Percentiles rank a stretch among this genome's conserved stretches.
These are phyloP conservation scores for Allodekkera sacchari DNA, from an alignment of 805 yeast genomes.

Conservation along the genomic window DNA sequence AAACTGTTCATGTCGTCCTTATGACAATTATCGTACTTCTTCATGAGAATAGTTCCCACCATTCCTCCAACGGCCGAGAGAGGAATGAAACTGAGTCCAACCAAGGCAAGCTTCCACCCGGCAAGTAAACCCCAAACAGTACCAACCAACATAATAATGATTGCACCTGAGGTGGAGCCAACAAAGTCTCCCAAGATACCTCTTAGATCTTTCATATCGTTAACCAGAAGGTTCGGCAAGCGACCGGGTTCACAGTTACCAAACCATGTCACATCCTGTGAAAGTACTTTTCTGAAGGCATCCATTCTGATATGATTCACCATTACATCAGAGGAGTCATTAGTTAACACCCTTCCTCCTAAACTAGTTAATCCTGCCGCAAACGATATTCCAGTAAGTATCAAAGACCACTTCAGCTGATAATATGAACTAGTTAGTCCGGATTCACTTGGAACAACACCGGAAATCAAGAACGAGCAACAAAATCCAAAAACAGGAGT, in stretches of 20 bases:
- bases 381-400: conserved; percentile 54
- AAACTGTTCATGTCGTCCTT: conserved; percentile 45
- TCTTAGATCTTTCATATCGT: conserved; percentile 76
- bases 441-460: conserved; percentile 41
- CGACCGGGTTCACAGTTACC: conserved; percentile 37
- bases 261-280: conserved; percentile 50
- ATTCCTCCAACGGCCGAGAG: conserved; percentile 41
- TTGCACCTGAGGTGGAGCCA: conserved; percentile 42
- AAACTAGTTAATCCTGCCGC: conserved; percentile 54
- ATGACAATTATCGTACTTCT: conserved; percentile 49
- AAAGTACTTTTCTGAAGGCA: conserved; percentile 40
- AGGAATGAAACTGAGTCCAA: conserved; percentile 73
- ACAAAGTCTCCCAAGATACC: conserved; percentile 55
- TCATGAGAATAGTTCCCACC: conserved; percentile 15
- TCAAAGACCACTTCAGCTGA: conserved; percentile 56
- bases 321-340: conserved; percentile 63
- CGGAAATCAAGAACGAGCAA: conserved; percentile 60
- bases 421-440: conserved; percentile 19
- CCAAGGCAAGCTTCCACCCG: conserved; percentile 86
- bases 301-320: conserved; percentile 41
- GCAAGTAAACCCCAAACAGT: conserved; percentile 64
- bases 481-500: conserved; percentile 76
- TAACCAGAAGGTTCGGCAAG: conserved; percentile 60
- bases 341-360: conserved; percentile 39
- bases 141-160: conserved; percentile 51